Evolutionary conservation across 345 rosid species (phyloP).

Genomic region (Euphorbia tirucalli): DNA sequence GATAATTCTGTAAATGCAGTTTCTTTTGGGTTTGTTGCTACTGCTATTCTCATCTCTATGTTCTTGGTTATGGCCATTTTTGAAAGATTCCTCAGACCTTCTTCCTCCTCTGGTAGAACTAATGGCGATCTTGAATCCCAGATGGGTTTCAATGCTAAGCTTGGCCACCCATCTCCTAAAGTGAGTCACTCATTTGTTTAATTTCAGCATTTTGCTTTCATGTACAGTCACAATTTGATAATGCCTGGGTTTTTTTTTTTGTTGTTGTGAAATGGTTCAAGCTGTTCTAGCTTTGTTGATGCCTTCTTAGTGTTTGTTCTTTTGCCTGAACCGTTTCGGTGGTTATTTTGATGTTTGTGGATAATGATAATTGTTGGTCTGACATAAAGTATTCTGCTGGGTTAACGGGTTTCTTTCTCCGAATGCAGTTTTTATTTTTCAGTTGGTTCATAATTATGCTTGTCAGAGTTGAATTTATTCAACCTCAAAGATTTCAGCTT

Average conservation of each 20-base stretch:
- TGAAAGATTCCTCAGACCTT: constrained; percentile 62
- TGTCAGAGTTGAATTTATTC: constrained; percentile 11
- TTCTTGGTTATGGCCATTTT: constrained; percentile 81
- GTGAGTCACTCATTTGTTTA: constrained; percentile 18
- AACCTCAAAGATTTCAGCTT: not conserved
- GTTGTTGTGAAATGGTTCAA: not conserved
- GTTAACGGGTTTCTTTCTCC: not conserved
- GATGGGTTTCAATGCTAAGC: constrained; percentile 52
- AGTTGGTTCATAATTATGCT: constrained; percentile 4
- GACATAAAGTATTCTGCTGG: constrained; percentile 19
- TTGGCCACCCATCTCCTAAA: constrained; percentile 70
- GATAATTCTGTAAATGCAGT: constrained; percentile 84
- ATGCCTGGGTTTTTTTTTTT: constrained; percentile 2
- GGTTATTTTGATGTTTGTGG: constrained; percentile 24
- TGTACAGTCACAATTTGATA: not conserved
- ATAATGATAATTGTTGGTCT: constrained; percentile 20
- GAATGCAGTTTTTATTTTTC: not conserved
- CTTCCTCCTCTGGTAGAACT: constrained; percentile 22
- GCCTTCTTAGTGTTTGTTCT: not conserved
- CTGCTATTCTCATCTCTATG: constrained; percentile 77
- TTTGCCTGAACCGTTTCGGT: constrained; percentile 13
- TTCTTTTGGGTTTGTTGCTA: constrained; percentile 80
- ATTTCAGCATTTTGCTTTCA: not conserved
- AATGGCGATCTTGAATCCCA: constrained; percentile 58
- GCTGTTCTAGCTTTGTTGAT: not conserved